Evolutionary conservation across 768 basidiomycete species (phyloP), one percentile per base, ranked within the genome.

Genomic region (Boletus fagicola): DNA sequence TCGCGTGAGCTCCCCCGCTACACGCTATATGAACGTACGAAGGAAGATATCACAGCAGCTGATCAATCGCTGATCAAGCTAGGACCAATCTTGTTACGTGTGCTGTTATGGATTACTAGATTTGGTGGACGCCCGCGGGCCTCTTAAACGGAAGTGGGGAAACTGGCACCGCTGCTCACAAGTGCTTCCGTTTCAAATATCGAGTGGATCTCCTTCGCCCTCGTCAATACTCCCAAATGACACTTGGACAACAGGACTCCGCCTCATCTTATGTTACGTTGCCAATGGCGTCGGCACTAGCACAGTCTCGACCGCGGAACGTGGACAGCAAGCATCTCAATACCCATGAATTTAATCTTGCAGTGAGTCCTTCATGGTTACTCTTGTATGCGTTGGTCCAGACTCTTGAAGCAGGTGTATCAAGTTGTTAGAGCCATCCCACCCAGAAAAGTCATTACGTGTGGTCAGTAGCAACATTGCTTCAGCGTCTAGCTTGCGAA

Each of bases 381-480:
- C 7, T 26, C 26, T 18, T 31, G 15, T 28, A 11, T n/a, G 13
- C 22, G 5, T 47, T 45, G 51, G 24, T 55, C 24, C 20, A 11
- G 53, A 39, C 31, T 36, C 28, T 31, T 22, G n/a, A 40, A 10
- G 18, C 68, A 89, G 84, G 88, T 91, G 18, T 90, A 90, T 59
- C 78, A 83, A 33, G 76, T 81, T 36, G 81, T 90, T 22, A 80
- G 84, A 35, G 75, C 76, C 36, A 86, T 92, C 54, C 89, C 90
- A 2, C 69, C 68, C 10, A 74, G 76, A 49, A 79, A 78, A 61
- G 87, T 91, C 8, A 89, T 88, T 0, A 87, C 81, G 36, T 91
- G 65, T 88, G 88, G 65, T 63, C 15, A 50, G 66, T 56, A 31
- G n/a, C 18, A 24, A 51, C 20, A 40, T 40, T 6, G 1, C 36